phyloP scores from a whole-genome alignment of 2,329 filamentous ascomycete species.

The Xylariaceae sp. region DNA sequence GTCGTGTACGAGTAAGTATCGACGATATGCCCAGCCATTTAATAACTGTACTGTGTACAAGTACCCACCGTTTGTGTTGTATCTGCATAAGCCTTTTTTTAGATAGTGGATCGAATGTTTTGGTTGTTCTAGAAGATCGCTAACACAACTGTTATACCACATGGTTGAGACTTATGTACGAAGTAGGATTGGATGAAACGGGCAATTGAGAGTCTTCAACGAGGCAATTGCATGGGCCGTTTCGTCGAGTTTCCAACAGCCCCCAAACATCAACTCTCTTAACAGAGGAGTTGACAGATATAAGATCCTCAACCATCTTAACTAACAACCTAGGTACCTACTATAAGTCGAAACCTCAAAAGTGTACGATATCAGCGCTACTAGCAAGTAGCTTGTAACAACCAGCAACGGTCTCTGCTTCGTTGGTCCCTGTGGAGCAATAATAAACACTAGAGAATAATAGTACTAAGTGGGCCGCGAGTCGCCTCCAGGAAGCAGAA shows the following conservation, averaged over 20 bases:
- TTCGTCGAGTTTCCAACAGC: background rate
- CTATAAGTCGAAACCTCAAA: background rate
- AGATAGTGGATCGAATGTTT: constrained; percentile 8
- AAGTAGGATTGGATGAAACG: background rate
- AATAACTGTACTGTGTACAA: background rate
- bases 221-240: background rate
- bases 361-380: background rate
- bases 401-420: background rate
- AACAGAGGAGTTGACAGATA: too few species aligned
- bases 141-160: constrained; percentile 1
- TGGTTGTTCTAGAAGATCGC: constrained; percentile 18
- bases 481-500: background rate
- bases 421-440: background rate
- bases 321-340: background rate
- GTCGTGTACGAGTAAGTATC: background rate
- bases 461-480: background rate
- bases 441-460: background rate
- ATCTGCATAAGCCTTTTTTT: constrained; percentile 1
- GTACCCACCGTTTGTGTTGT: background rate
- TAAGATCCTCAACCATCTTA: background rate
- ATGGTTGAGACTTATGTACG: background rate
- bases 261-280: background rate
- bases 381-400: background rate
- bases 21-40: background rate
- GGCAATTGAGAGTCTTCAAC: background rate